Base-by-base conservation (phyloP, 352 stramenopile genomes). In the Saprolegnia diclina region DNA sequence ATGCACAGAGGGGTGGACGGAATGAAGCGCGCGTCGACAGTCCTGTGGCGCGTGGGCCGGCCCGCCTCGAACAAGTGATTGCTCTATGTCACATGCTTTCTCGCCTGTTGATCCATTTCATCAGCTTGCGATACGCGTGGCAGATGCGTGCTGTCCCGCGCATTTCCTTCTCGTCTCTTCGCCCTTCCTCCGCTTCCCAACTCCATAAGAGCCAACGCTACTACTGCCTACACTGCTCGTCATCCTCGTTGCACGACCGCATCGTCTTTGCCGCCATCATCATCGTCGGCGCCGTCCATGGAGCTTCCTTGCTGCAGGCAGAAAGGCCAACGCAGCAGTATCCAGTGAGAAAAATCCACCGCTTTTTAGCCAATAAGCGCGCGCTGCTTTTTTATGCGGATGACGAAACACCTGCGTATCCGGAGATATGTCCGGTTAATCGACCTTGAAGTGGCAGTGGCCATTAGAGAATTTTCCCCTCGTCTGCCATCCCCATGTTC, bases 21-120 rank as follows among this genome's bases (percentile, higher is more conserved):
- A 35, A 35, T 35, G 29, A 35, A 6, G 29, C 29, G 29, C 29
- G 29, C 29, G 29, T 35, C 29, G 29, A 35, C 29, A 35, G n/a
- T n/a, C 29, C 29, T 35, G 2, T 35, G 29, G 29, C 29, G 29
- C 29, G 29, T 35, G 29, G 29, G 29, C 29, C 29, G 29, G 29
- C 29, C 29, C 29, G 29, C 16, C 52, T 59, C 35, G 52, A 59
- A 42, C 52, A 59, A 19, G 35, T 59, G 52, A 59, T 59, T 59
- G 52, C 52, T 59, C 35, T 59, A 48, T 59, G 52, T 40, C 24
- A 26, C 35, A 59, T 59, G 11, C n/a, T 59, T 59, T 24, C 52
- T 59, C 52, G 11, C 11, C 42, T 14, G 13, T 24, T 59, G 52
- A 24, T 16, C 52, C 52, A 59, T 59, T 59, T 16, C 52, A 26